A percentile compares a stretch with the other conserved stretches of the same genome.
Evolutionary conservation across 805 yeast species (phyloP).

Genomic region (Candida sakaeoensis): DNA sequence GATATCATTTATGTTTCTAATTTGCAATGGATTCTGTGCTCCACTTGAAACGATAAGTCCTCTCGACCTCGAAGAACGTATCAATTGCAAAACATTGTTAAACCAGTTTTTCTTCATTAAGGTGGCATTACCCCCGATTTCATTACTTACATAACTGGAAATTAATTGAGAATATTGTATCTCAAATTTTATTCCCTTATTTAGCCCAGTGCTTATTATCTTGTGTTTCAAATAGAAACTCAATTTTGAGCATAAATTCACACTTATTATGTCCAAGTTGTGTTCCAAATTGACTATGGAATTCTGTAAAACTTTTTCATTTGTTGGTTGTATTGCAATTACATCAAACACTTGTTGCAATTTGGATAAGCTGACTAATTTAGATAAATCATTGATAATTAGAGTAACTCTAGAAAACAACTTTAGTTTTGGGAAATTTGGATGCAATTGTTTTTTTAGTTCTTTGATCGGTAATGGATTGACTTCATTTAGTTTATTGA

Average conservation of each 20-base stretch:
- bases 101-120: slow-evolving; percentile 59
- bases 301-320: slow-evolving; percentile 74
- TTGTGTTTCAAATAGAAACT: slow-evolving; percentile 82
- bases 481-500: slow-evolving; percentile 39
- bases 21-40: slow-evolving; percentile 50
- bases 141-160: slow-evolving; percentile 24
- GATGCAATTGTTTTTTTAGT: slow-evolving; percentile 12
- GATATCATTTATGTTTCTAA: slow-evolving; percentile 69
- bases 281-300: slow-evolving; percentile 69
- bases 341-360: slow-evolving; percentile 60
- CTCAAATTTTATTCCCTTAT: slow-evolving; percentile 80
- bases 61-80: slow-evolving; percentile 75
- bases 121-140: slow-evolving; percentile 16
- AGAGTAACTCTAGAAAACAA: slow-evolving; percentile 72
- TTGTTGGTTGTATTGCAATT: slow-evolving; percentile 73
- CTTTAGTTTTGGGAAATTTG: slow-evolving; percentile 30
- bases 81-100: slow-evolving; percentile 66
- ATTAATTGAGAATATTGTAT: slow-evolving; percentile 61
- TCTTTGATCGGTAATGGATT: slow-evolving; percentile 35
- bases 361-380: slow-evolving; percentile 59
- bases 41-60: slow-evolving; percentile 83
- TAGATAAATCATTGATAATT: slow-evolving; percentile 71
- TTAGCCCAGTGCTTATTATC: slow-evolving; percentile 76
- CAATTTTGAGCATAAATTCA: slow-evolving; percentile 60
- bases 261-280: slow-evolving; percentile 67